Evolutionary conservation across 306 rosid species (phyloP).

Genomic region (Malus asiatica): DNA sequence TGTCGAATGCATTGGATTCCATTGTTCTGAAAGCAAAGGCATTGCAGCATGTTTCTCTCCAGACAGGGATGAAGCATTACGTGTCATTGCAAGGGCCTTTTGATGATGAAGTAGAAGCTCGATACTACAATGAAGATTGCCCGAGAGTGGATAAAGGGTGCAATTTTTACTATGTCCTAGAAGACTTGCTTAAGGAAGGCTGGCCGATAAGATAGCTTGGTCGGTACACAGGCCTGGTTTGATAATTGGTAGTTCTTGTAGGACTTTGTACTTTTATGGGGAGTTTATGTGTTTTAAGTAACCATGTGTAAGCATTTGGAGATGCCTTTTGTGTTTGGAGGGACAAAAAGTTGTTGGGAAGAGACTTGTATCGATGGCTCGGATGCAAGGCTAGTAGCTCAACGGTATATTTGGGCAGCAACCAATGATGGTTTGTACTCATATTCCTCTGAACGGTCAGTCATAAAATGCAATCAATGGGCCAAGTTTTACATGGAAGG

Average conservation of each 20-base stretch:
- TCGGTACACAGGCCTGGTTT: slow-evolving; percentile 76
- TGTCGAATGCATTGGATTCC: slow-evolving; percentile 57
- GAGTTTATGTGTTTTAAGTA: slow-evolving; percentile 73
- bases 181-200: slow-evolving; percentile 72
- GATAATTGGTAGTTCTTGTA: slow-evolving; percentile 56
- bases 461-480: slow-evolving; percentile 75
- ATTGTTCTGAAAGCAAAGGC: slow-evolving; percentile 37
- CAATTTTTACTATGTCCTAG: slow-evolving; percentile 70
- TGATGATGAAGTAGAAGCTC: slow-evolving; percentile 13
- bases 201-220: slow-evolving; percentile 8
- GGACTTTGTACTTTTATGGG: slow-evolving; percentile 68
- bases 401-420: slow-evolving; percentile 82
- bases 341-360: slow-evolving; percentile 72
- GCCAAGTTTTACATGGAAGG: slow-evolving; percentile 68
- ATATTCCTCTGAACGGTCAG: slow-evolving; percentile 28
- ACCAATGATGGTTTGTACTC: slow-evolving; percentile 15
- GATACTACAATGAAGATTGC: slow-evolving; percentile 44
- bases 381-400: slow-evolving; percentile 85
- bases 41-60: slow-evolving; percentile 74
- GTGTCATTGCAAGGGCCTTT: slow-evolving; percentile 47
- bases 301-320: slow-evolving; percentile 58
- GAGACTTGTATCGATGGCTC: slow-evolving; percentile 74
- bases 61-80: slow-evolving; percentile 89
- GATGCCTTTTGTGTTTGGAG: slow-evolving; percentile 74
- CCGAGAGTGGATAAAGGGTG: slow-evolving; percentile 35